Base-by-base conservation (phyloP, 2,329 filamentous ascomycete species). In the Monilinia fructigena region DNA sequence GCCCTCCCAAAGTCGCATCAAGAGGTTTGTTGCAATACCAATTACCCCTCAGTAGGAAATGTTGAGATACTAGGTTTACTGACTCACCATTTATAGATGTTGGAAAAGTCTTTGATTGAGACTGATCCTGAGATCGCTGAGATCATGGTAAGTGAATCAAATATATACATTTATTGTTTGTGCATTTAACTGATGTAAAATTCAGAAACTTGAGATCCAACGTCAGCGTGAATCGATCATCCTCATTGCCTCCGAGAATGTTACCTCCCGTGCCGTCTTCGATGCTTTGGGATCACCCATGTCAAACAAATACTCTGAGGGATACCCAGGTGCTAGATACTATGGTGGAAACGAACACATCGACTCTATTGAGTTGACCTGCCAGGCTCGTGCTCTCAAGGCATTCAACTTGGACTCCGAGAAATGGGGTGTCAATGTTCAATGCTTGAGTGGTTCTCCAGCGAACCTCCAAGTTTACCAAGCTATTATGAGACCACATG, bases 301-400 rank as follows among this genome's bases (percentile, higher is more conserved):
- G 91, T 92, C 91, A 81, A 97, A 99, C 87, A 99, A 99, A 85
- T 99, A 99, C 87, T 97, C 93, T 23, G 95, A 99, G 85, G 95
- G 95, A 72, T 97, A 97, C 80, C 95, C 95, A 73, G 95, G 95
- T 78, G 95, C 95, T 75, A 90, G 95, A 81, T 99, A 99, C 87
- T 99, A 99, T 77, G 95, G 95, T 78, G 95, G 95, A 77, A 99
- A 99, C 84, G 91, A 99, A 85, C 92, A 95, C 86, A 99, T 99
- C 74, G 95, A 99, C 80, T 85, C 92, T 80, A 93, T 97, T 76
- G 95, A 99, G 86, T 86, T 91, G 73, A 90, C 95, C 69, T 99
- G 95, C 86, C 95, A 99, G 84, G 85, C 88, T 79, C 90, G 95
- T 81, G 95, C 95, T 72, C 89, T 99, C 70, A 86, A 92, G 81